These are phyloP conservation scores for Phalaenopsis equestris DNA, from an alignment of 106 monocot genomes.

Conservation along the genomic window DNA sequence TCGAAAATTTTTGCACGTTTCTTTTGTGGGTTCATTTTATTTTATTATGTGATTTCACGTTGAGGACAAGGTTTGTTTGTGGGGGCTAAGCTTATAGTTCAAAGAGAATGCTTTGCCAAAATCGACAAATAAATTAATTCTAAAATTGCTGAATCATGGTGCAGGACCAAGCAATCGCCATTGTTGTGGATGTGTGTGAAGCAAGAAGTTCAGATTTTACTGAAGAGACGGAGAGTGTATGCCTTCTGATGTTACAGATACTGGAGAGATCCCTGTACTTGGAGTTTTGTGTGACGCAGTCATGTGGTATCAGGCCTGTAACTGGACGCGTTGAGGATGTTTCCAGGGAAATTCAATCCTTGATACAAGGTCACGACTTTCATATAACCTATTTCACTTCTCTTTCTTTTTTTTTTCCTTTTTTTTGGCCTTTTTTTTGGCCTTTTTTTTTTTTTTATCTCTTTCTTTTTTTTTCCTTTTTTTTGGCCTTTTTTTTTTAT, in stretches of 20 bases:
- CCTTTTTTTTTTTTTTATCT: not conserved
- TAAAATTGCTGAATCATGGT: conserved; percentile 2
- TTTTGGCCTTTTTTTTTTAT: not conserved
- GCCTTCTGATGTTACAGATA: conserved; percentile 56
- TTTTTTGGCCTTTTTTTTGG: not conserved
- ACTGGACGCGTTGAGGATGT: conserved; percentile 78
- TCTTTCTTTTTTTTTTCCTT: not conserved
- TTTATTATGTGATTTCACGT: too few relatives aligned
- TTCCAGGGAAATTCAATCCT: conserved; percentile 43
- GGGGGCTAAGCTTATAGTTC: too few relatives aligned
- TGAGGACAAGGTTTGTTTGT: too few relatives aligned
- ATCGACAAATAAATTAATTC: too few relatives aligned
- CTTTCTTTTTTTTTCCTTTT: not conserved
- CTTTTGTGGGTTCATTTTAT: too few relatives aligned
- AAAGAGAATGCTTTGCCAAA: not conserved
- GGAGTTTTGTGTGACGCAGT: conserved; percentile 73
- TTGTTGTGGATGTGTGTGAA: conserved; percentile 54
- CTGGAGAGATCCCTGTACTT: conserved; percentile 78
- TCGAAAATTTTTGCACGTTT: too few relatives aligned
- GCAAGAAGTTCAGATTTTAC: conserved; percentile 22
- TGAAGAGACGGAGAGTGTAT: conserved; percentile 32
- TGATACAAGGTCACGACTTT: conserved; percentile 49
- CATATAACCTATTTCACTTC: not conserved
- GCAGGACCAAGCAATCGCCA: conserved; percentile 78
- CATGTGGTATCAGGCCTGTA: conserved; percentile 79